Evolutionary conservation across 176 grass and related monocot genomes (phyloP), one percentile per base, ranked within the genome.

Genomic region (Oryza officinalis): DNA sequence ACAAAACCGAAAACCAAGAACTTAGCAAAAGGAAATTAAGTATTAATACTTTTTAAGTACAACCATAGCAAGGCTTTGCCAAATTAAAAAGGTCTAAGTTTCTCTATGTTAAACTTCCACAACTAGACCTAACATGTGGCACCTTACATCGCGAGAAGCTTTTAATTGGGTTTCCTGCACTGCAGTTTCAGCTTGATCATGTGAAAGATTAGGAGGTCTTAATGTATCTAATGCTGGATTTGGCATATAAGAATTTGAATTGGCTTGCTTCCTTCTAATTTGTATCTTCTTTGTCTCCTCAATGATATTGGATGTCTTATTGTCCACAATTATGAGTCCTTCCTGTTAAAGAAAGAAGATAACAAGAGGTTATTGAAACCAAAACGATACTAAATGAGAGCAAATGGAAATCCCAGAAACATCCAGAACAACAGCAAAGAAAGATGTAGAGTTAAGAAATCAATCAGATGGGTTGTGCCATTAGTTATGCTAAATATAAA

Each of bases 101-200:
- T 35, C 18, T 31, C 12, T 66, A 32, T 22, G 15, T 15, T 17
- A 45, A 23, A 41, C 20, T 81, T 61, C 32, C 17, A 44, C 1
- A 30, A 72, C 30, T 23, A 57, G 67, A 41, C 10, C 15, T 27
- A 85, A 49, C 8, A 77, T 46, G 71, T 89, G 92, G 70, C 89
- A 91, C 89, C 92, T 94, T 94, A 94, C 92, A 50, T 94, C 49
- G 67, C 92, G 86, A 75, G 92, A 94, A 89, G 86, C 89, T 88
- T 91, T 94, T 25, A 91, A 47, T 60, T 87, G 86, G 20, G 80
- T 81, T 31, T 75, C 92, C 57, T 71, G 67, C 4, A 46, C 72
- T 44, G 65, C 37, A 72, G 71, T 8, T 73, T 70, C 69, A 74
- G 74, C 54, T 47, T 74, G 72, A 31, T 69, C 76, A 5, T 9